Evolutionary conservation across 2,329 filamentous ascomycete genomes (phyloP).

Genomic region (Alternaria sp.): DNA sequence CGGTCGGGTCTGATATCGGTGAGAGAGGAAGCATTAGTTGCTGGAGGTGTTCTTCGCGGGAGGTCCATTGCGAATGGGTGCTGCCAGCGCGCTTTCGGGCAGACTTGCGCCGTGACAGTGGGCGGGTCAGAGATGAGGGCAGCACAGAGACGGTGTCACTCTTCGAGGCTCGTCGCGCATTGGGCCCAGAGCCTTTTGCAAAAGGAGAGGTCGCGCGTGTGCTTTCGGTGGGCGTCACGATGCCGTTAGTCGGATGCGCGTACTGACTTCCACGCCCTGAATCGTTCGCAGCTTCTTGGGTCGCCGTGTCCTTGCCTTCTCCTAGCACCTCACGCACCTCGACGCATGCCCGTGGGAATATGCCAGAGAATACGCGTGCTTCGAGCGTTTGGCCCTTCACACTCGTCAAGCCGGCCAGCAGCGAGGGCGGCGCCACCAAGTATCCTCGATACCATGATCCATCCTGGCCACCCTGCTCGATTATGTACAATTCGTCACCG

Average conservation of each 20-base stretch:
- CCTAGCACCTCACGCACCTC: slow-evolving; percentile 93
- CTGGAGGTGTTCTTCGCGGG: slow-evolving; percentile 51
- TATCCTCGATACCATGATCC: slow-evolving; percentile 96
- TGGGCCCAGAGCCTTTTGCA: slow-evolving; percentile 24
- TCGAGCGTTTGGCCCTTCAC: slow-evolving; percentile 92
- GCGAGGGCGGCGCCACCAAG: slow-evolving; percentile 89
- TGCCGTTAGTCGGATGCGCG: slow-evolving; percentile 46
- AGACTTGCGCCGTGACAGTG: slow-evolving; percentile 40
- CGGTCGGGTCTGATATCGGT: slow-evolving; percentile 65
- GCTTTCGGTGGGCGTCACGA: slow-evolving; percentile 51
- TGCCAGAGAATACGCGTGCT: slow-evolving; percentile 96
- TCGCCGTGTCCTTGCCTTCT: slow-evolving; percentile 51
- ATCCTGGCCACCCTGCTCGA: slow-evolving; percentile 87
- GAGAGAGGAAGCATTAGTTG: slow-evolving; percentile 50
- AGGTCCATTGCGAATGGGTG: slow-evolving; percentile 49
- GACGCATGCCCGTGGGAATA: slow-evolving; percentile 94
- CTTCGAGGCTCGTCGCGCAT: slow-evolving; percentile 32
- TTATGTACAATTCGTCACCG: slow-evolving; percentile 98
- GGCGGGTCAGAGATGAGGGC: slow-evolving; percentile 34
- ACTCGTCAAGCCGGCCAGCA: slow-evolving; percentile 89
- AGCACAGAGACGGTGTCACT: slow-evolving; percentile 36
- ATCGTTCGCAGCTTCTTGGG: slow-evolving; percentile 26
- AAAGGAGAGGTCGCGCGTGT: slow-evolving; percentile 40
- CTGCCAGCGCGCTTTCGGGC: slow-evolving; percentile 46
- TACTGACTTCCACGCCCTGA: slow-evolving; percentile 26